Evolutionary conservation across 495 filamentous ascomycete species (phyloP).

Genomic region (Annulohypoxylon maeteangense): DNA sequence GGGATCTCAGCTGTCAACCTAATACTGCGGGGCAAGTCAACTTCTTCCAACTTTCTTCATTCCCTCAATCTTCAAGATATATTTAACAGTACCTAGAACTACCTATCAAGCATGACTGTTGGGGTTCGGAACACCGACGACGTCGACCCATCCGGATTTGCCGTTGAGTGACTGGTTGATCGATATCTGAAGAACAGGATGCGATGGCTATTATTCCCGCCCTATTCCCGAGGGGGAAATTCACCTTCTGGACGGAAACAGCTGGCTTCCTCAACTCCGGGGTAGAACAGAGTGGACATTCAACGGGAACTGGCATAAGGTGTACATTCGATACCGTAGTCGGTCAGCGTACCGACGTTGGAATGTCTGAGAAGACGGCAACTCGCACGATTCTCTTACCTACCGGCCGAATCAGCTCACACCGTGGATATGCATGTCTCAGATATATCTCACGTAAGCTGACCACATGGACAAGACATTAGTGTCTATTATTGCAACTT

Average conservation of each 20-base stretch:
- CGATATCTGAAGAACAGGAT: too few relatives aligned
- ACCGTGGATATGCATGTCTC: conserved; percentile 6
- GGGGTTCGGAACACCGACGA: not conserved
- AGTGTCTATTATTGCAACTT: conserved; percentile 8
- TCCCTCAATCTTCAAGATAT: too few relatives aligned
- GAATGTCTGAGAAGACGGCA: conserved; percentile 4
- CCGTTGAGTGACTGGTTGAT: too few relatives aligned
- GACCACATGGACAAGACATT: conserved; percentile 18
- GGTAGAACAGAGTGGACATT: not conserved
- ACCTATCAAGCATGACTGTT: too few relatives aligned
- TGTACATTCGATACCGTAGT: not conserved
- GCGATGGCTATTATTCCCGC: too few relatives aligned
- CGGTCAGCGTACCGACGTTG: not conserved
- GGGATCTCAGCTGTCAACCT: not conserved
- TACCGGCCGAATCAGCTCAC: conserved; percentile 16
- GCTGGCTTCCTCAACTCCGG: too few relatives aligned
- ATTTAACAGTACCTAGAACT: not conserved
- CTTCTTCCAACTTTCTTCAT: too few relatives aligned
- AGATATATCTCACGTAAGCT: conserved; percentile 31
- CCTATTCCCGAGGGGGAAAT: too few relatives aligned
- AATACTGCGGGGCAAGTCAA: too few relatives aligned
- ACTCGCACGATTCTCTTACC: not conserved
- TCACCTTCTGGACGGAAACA: too few relatives aligned
- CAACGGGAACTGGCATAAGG: not conserved
- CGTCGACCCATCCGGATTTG: too few relatives aligned